A percentile compares a stretch with the other conserved stretches of the same genome.
These are phyloP conservation scores for Lycium barbarum DNA, from an alignment of 257 asterid genomes.

Conservation along the genomic window DNA sequence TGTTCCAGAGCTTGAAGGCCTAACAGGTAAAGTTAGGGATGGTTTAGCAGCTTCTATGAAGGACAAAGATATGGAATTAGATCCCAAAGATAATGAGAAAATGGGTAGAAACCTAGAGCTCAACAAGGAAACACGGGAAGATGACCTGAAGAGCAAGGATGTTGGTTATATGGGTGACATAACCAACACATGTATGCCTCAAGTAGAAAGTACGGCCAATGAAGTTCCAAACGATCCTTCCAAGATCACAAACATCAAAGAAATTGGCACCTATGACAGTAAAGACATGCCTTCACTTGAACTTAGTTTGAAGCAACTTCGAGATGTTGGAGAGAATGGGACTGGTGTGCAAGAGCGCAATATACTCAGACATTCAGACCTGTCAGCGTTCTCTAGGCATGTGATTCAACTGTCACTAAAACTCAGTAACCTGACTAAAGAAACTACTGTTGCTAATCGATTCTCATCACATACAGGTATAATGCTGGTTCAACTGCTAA, in stretches of 20 bases:
- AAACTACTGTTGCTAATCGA: neutral
- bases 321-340: conserved; percentile 45
- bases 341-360: conserved; percentile 48
- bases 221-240: conserved; percentile 41
- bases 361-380: conserved; percentile 52
- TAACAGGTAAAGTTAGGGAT: conserved; percentile 27
- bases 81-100: conserved; percentile 36
- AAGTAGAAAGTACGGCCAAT: conserved; percentile 32
- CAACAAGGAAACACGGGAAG: conserved; percentile 35
- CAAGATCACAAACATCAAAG: conserved; percentile 36
- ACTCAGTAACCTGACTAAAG: neutral
- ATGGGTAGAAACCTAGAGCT: conserved; percentile 35
- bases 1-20: conserved; percentile 39
- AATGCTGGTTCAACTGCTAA: conserved; percentile 44
- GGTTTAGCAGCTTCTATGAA: conserved; percentile 32
- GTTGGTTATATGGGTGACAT: conserved; percentile 35
- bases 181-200: conserved; percentile 32
- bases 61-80: conserved; percentile 22
- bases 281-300: conserved; percentile 47
- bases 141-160: conserved; percentile 37
- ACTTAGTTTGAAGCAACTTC: conserved; percentile 46
- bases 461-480: conserved; percentile 46
- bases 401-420: conserved; percentile 5
- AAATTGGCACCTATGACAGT: conserved; percentile 33
- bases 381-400: conserved; percentile 61